Conservation (phyloP, 495 filamentous ascomycete species). For the Penicillium bialowiezense region DNA sequence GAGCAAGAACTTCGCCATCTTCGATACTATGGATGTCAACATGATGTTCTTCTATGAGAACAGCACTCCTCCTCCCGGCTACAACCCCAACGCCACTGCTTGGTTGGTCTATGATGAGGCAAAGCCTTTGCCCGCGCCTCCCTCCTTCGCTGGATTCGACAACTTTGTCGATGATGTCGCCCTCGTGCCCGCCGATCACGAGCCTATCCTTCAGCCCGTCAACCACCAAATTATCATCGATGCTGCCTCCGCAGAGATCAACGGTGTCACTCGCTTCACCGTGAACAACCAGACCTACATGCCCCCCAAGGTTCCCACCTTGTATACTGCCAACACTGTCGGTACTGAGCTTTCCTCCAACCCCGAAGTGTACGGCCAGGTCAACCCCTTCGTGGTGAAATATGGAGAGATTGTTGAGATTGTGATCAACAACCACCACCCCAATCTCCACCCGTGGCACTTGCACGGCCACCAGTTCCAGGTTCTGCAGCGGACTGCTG, state of each 20-base stretch:
- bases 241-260: slow-evolving; percentile 52
- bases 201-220: slow-evolving; percentile 37
- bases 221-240: slow-evolving; percentile 36
- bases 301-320: slow-evolving; percentile 66
- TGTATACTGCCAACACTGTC: slow-evolving; percentile 60
- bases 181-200: slow-evolving; percentile 65
- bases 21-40: slow-evolving; percentile 53
- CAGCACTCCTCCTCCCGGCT: slow-evolving; percentile 25
- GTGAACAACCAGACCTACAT: slow-evolving; percentile 47
- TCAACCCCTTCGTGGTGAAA: slow-evolving; percentile 44
- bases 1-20: slow-evolving; percentile 53
- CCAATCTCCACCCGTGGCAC: slow-evolving; percentile 63
- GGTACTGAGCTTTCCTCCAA: slow-evolving; percentile 56
- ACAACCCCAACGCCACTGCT: slow-evolving; percentile 72
- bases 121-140: slow-evolving; percentile 55
- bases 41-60: slow-evolving; percentile 50
- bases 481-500: slow-evolving; percentile 32
- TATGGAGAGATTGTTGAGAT: slow-evolving; percentile 56
- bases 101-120: slow-evolving; percentile 72
- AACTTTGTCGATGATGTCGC: slow-evolving; percentile 69
- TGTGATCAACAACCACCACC: slow-evolving; percentile 63
- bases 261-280: slow-evolving; percentile 56
- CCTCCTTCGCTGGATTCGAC: slow-evolving; percentile 47
- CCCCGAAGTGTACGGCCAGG: slow-evolving; percentile 30
- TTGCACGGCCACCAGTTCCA: slow-evolving; percentile 62